Conservation (phyloP, 495 filamentous ascomycete species). For the Oidiodendron maius region DNA sequence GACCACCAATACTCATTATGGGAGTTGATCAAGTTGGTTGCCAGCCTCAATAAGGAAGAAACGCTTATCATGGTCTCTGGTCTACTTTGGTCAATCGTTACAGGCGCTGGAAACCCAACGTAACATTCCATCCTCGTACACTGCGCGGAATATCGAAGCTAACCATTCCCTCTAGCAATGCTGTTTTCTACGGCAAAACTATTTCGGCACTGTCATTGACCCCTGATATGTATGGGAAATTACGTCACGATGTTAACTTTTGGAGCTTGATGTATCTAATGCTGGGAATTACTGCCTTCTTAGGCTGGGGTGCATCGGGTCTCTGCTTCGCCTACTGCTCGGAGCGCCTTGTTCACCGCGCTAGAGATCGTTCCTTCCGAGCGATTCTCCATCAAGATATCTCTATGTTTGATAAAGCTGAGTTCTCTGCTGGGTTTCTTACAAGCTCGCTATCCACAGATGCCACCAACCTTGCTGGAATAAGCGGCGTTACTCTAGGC, state of each 20-base stretch:
- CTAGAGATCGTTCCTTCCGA: slow-evolving; percentile 41
- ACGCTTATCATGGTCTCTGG: not conserved
- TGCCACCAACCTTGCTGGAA: slow-evolving; percentile 38
- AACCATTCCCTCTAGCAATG: slow-evolving; percentile 60
- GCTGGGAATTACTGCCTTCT: slow-evolving; percentile 44
- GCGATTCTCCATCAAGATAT: slow-evolving; percentile 43
- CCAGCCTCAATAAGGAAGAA: not conserved
- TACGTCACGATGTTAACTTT: slow-evolving; percentile 56
- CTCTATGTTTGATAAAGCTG: slow-evolving; percentile 39
- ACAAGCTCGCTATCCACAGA: slow-evolving; percentile 41
- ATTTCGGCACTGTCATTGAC: slow-evolving; percentile 26
- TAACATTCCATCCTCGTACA: too few species aligned
- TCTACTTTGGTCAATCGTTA: not conserved
- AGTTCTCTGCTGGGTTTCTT: slow-evolving; percentile 37
- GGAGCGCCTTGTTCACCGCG: slow-evolving; percentile 41
- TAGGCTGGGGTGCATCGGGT: slow-evolving; percentile 42
- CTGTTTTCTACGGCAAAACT: slow-evolving; percentile 34
- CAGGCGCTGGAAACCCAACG: not conserved
- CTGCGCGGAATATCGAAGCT: too few species aligned
- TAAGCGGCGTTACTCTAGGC: slow-evolving; percentile 23
- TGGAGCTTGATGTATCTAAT: slow-evolving; percentile 47
- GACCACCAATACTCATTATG: not conserved
- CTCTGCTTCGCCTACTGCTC: slow-evolving; percentile 40
- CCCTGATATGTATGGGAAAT: slow-evolving; percentile 37
- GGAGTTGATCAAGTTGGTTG: not conserved